Evolutionary conservation across 176 grass and related monocot genomes (phyloP), one percentile per base, ranked within the genome.

Genomic region (Oryza coarctata): DNA sequence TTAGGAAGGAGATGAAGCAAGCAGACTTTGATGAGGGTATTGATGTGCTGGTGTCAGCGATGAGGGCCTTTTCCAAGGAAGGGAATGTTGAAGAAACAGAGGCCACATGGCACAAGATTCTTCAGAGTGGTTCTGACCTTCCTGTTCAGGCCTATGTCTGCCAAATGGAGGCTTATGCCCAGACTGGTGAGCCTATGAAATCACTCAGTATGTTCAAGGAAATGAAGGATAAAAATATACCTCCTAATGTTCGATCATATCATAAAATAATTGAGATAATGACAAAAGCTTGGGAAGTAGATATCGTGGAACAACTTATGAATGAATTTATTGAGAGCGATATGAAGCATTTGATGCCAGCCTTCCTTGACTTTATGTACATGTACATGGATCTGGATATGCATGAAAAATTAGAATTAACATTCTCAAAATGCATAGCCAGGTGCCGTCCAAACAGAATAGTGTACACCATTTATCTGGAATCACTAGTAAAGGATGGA

Each of bases 221-320:
- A 57, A 99, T 99, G 96, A 99, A 99, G 85, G 78, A 83, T 39
- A 89, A 65, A 76, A 79, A 89, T 18, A 70, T 87, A 58, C 84
- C 87, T 69, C 82, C 80, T 66, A 90, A 88, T 87, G 76, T 94
- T 82, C 87, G 91, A 50, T 84, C 96, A 6, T 95, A 95, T 90
- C 96, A 93, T 87, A 95, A 87, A 80, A 99, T 99, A 88, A 95
- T 99, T 68, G 88, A 90, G 80, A 79, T 99, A 68, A 91, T 93
- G 87, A 68, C 93, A 70, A 93, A 90, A 76, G 82, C 82, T 50
- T 17, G 47, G 64, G 82, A 95, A 75, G 79, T 87, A 73, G 85
- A 99, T 31, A 80, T 88, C 3, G 83, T 40, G 12, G 93, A 99
- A 91, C 44, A 73, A 82, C 77, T 92, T 68, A 87, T 95, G 85